These are phyloP conservation scores for Saposhnikovia divaricata DNA, from an alignment of 129 eudicot genomes.

Conservation along the genomic window DNA sequence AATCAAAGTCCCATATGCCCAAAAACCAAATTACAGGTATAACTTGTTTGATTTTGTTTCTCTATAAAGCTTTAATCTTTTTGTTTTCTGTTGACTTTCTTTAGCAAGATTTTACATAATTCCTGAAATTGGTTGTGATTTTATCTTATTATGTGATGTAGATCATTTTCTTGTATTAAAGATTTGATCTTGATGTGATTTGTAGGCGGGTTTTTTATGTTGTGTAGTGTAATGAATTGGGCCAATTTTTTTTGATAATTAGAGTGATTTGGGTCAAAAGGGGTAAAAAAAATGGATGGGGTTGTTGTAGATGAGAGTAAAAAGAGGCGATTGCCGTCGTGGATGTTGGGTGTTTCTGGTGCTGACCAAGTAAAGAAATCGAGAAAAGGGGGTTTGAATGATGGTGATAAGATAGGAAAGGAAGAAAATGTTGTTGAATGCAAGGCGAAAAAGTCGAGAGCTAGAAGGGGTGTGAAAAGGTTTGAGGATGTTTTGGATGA, in stretches of 20 bases:
- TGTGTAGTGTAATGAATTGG: neutral
- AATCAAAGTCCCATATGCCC: neutral
- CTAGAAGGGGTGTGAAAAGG: neutral
- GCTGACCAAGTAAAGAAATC: slow-evolving; percentile 22
- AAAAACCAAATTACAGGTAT: slow-evolving; percentile 5
- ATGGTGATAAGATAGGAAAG: slow-evolving; percentile 7
- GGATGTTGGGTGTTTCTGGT: slow-evolving; percentile 33
- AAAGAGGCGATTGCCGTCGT: slow-evolving; percentile 44
- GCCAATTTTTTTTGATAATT: neutral
- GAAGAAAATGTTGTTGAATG: neutral
- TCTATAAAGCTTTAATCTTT: neutral
- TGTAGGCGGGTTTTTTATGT: neutral
- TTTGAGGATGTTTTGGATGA: slow-evolving; percentile 6
- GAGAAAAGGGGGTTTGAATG: slow-evolving; percentile 1
- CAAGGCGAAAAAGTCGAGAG: slow-evolving; percentile 18
- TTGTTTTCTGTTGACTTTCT: neutral
- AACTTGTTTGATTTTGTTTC: neutral
- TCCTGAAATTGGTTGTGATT: neutral
- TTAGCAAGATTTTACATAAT: neutral
- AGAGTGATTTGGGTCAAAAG: neutral
- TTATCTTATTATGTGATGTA: neutral
- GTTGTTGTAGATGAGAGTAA: slow-evolving; percentile 3
- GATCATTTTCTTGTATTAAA: neutral
- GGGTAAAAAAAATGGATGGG: neutral
- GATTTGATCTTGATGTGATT: slow-evolving; percentile 1